phyloP scores from a whole-genome alignment of 2,329 filamentous ascomycete species.

The Talaromyces sp. region DNA sequence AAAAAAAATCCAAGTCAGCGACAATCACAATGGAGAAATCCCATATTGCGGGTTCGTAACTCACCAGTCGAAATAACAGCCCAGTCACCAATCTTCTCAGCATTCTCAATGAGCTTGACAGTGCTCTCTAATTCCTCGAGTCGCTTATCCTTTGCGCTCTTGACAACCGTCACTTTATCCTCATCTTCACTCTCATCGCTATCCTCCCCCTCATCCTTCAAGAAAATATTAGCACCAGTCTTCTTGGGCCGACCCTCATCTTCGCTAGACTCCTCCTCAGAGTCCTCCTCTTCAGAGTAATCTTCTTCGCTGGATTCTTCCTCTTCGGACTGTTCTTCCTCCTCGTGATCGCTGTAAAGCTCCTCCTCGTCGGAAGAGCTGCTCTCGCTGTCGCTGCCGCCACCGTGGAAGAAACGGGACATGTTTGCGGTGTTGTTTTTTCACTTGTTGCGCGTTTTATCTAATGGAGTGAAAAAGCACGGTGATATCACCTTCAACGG shows the following conservation, averaged over 20 bases:
- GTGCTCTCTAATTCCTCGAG: slow-evolving; percentile 87
- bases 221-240: slow-evolving; percentile 74
- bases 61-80: slow-evolving; percentile 81
- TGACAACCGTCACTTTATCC: slow-evolving; percentile 78
- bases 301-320: slow-evolving; percentile 48
- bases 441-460: slow-evolving; percentile 6
- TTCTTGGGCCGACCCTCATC: slow-evolving; percentile 55
- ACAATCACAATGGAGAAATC: background rate
- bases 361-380: slow-evolving; percentile 92
- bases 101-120: slow-evolving; percentile 90
- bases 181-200: slow-evolving; percentile 80
- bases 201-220: slow-evolving; percentile 65
- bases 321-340: slow-evolving; percentile 54
- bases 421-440: slow-evolving; percentile 42
- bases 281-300: slow-evolving; percentile 50
- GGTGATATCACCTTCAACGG: slow-evolving; percentile 1
- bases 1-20: background rate
- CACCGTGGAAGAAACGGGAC: slow-evolving; percentile 97
- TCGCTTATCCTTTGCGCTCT: slow-evolving; percentile 97
- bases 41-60: slow-evolving; percentile 28
- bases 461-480: background rate
- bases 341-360: slow-evolving; percentile 76
- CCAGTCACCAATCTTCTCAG: slow-evolving; percentile 97
- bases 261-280: slow-evolving; percentile 47
- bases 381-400: slow-evolving; percentile 92